Evolutionary conservation across 2,329 filamentous ascomycete genomes (phyloP).

Genomic region (Ceratocystis variospora): DNA sequence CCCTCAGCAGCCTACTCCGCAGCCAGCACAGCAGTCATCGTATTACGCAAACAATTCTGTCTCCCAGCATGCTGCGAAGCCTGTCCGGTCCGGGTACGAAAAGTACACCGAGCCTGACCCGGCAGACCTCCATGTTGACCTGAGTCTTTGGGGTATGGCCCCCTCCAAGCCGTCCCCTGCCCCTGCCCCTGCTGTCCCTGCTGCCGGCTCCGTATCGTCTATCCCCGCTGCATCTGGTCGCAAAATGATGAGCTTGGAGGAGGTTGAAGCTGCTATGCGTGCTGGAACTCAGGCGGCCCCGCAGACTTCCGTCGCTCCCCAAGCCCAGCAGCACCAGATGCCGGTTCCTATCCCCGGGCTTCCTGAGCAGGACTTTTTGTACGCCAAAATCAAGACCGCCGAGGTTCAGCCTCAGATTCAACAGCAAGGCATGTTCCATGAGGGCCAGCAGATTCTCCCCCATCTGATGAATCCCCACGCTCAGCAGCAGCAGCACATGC

Average conservation of each 20-base stretch:
- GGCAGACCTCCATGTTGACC: slow-evolving; percentile 82
- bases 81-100: slow-evolving; percentile 73
- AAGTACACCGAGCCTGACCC: slow-evolving; percentile 76
- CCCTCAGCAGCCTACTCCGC: slow-evolving; percentile 26
- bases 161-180: slow-evolving; percentile 34
- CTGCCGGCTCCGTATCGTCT: not conserved
- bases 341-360: slow-evolving; percentile 11
- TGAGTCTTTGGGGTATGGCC: slow-evolving; percentile 77
- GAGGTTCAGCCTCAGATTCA: slow-evolving; percentile 25
- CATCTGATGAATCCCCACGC: slow-evolving; percentile 26
- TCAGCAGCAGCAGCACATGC: slow-evolving; percentile 22
- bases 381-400: slow-evolving; percentile 18
- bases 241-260: slow-evolving; percentile 90
- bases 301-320: slow-evolving; percentile 15
- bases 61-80: slow-evolving; percentile 33
- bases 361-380: slow-evolving; percentile 18
- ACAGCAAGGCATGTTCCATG: slow-evolving; percentile 21
- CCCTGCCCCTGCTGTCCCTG: slow-evolving; percentile 23
- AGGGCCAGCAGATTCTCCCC: slow-evolving; percentile 34
- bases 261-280: slow-evolving; percentile 89
- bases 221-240: slow-evolving; percentile 31
- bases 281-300: slow-evolving; percentile 31
- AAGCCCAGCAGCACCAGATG: slow-evolving; percentile 13
- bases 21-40: slow-evolving; percentile 27
- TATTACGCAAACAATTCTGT: slow-evolving; percentile 17